Conservation (phyloP, 768 basidiomycete genomes). For the Leccinum subtestaceum region DNA sequence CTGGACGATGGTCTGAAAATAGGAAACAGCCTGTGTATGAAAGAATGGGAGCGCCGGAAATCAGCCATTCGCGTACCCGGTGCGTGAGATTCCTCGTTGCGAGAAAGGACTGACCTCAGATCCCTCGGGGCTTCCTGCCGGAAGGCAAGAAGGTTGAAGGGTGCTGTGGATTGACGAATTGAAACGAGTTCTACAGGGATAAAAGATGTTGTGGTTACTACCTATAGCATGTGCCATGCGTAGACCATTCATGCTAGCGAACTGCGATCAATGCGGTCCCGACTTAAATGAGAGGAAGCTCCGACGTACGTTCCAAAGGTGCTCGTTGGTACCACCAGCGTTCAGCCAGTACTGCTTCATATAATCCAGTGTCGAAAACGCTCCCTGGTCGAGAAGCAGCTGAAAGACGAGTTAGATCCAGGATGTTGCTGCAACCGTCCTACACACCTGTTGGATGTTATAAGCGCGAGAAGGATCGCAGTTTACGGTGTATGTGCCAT, state of each 20-base stretch:
- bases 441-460: constrained; percentile 40
- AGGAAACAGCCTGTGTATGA: constrained; percentile 54
- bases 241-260: constrained; percentile 66
- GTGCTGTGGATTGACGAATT: constrained; percentile 41
- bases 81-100: background rate
- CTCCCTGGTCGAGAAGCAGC: constrained; percentile 56
- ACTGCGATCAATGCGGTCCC: constrained; percentile 1
- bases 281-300: background rate
- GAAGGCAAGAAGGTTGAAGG: constrained; percentile 53
- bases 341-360: constrained; percentile 68
- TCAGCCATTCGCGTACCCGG: background rate
- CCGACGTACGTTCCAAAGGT: constrained; percentile 64
- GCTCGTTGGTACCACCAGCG: constrained; percentile 55
- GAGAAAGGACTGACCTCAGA: constrained; percentile 44
- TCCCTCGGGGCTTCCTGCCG: constrained; percentile 52
- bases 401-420: constrained; percentile 22
- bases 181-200: background rate
- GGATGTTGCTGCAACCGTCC: background rate
- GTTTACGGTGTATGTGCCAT: constrained; percentile 38
- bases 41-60: background rate
- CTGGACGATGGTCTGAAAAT: constrained; percentile 54
- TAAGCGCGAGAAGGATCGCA: constrained; percentile 45
- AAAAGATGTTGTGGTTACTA: background rate
- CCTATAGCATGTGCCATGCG: constrained; percentile 57
- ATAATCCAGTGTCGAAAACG: constrained; percentile 52